Evolutionary conservation across 495 filamentous ascomycete species (phyloP).

Genomic region (Baudoinia panamericana): DNA sequence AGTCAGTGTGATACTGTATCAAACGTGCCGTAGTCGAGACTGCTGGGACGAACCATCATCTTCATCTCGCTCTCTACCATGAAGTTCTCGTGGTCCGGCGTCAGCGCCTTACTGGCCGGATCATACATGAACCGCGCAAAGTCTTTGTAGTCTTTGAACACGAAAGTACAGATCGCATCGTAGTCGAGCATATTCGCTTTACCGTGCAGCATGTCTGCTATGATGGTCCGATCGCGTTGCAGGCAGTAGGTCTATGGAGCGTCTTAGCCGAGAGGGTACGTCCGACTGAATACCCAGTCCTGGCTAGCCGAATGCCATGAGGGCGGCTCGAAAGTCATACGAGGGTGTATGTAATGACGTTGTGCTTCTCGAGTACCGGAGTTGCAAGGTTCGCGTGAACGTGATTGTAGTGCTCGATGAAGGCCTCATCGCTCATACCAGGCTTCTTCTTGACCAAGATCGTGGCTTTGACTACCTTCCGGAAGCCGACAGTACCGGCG

Average conservation of each 20-base stretch:
- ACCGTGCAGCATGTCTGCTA: constrained; percentile 32
- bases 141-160: constrained; percentile 30
- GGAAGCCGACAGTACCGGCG: constrained; percentile 29
- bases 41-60: no score
- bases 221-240: constrained; percentile 28
- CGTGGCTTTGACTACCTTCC: constrained; percentile 32
- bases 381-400: constrained; percentile 31
- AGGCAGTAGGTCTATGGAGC: constrained; percentile 33
- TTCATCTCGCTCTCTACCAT: constrained; percentile 33
- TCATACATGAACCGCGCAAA: constrained; percentile 33
- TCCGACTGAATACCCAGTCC: not conserved
- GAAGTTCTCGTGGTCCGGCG: constrained; percentile 32
- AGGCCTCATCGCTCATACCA: constrained; percentile 31
- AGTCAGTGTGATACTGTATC: no score
- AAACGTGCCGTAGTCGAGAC: no score
- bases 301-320: not conserved
- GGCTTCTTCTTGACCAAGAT: constrained; percentile 33
- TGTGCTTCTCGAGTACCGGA: constrained; percentile 28
- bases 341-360: constrained; percentile 31
- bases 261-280: no score
- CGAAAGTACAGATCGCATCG: constrained; percentile 34
- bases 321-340: constrained; percentile 26
- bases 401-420: constrained; percentile 32
- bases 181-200: constrained; percentile 29
- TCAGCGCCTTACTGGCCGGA: constrained; percentile 28